Evolutionary conservation across 768 basidiomycete species (phyloP), one percentile per base, ranked within the genome.

Genomic region (Serendipita vermifera): DNA sequence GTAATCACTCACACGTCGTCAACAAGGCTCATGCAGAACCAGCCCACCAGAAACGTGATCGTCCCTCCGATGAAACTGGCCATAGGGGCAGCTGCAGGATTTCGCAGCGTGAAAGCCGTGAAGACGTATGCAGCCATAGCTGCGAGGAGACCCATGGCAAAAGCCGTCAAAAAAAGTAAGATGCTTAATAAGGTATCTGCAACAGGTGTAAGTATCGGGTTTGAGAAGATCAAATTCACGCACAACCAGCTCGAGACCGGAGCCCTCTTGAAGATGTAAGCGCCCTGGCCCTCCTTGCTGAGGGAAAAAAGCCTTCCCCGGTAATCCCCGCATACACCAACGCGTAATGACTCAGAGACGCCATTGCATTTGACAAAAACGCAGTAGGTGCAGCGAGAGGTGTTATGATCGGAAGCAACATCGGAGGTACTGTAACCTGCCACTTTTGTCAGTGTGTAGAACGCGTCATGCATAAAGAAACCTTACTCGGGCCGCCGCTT

Each of bases 61-160:
- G 78, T 81, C 2, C 83, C 90, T 22, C 84, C 85, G 3, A 93
- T 71, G 14, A 93, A 61, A 1, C 85, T 80, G 20, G 86, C 85
- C 11, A 81, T 75, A 5, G 91, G 72, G 0, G 89, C 87, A 62
- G 85, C 77, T 41, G 81, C 67, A 0, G 88, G 87, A 24, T 81
- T 79, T 15, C 67, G 65, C 20, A 90, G 69, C 0, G 85, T 83
- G 68, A 89, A 87, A 2, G 88, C 85, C n/a, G 90, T 86, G 61
- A 93, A 87, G 17, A 97, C 68, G 67, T 94, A 96, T 3, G 89
- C 86, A 33, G 78, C 70, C 27, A 93, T 71, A 13, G 88, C 82
- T 60, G 88, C 86, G 3, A 89, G 85, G 60, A 92, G 76, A 0
- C 87, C 86, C 58, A 91, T 71, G 0, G 83, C 85, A 51, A 88